Percentiles rank a stretch among this genome's conserved stretches.
Conservation (phyloP, 192 early-diverging fungal species). For the Chytriomyces confervae region DNA sequence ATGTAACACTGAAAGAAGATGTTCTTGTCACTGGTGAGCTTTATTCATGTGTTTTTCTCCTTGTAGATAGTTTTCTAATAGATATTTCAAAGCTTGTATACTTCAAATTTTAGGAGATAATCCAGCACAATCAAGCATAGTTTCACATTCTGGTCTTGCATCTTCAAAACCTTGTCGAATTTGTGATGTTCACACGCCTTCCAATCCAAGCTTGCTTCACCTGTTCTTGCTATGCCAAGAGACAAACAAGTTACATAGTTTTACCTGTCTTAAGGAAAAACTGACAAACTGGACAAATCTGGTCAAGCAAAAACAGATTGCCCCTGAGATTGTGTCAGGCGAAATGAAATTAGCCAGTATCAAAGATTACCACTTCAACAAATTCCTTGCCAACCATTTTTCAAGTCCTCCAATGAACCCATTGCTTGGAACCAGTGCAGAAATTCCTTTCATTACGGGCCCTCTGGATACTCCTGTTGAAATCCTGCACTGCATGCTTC, state of each 20-base stretch:
- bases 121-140: not conserved
- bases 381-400: not conserved
- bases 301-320: too few relatives aligned
- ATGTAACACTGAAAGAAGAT: not conserved
- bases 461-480: not conserved
- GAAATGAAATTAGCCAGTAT: not conserved
- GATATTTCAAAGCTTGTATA: not conserved
- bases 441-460: not conserved
- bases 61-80: not conserved
- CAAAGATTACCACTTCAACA: too few relatives aligned
- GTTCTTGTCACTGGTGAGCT: not conserved
- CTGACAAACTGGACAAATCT: too few relatives aligned
- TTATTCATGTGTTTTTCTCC: not conserved
- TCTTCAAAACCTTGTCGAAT: not conserved
- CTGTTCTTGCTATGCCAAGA: not conserved
- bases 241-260: too few relatives aligned
- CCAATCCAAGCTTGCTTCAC: not conserved
- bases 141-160: not conserved
- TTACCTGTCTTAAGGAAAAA: too few relatives aligned
- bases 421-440: not conserved
- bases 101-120: constrained; percentile 7
- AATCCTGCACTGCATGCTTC: not conserved
- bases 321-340: too few relatives aligned
- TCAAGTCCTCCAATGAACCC: not conserved
- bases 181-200: not conserved